Evolutionary conservation across 139 green algal genomes (phyloP).

Genomic region (Closterium sp.): DNA sequence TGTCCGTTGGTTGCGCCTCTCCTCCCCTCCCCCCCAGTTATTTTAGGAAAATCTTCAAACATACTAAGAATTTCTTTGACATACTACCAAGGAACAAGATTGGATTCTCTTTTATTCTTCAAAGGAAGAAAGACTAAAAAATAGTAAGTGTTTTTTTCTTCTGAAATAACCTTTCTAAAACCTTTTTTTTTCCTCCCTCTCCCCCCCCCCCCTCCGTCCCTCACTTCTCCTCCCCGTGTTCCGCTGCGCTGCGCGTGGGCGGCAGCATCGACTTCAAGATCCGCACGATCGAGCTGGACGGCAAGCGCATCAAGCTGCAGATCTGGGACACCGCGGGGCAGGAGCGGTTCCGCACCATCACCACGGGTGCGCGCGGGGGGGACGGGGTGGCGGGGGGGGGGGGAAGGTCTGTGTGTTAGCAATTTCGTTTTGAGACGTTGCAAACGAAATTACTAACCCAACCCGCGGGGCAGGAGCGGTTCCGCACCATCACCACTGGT

Average conservation of each 20-base stretch:
- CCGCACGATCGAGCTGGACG: slow-evolving; percentile 89
- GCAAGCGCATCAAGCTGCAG: slow-evolving; percentile 94
- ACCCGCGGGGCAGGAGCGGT: slow-evolving; percentile 95
- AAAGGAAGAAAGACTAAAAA: no score
- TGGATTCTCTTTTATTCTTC: no score
- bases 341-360: slow-evolving; percentile 97
- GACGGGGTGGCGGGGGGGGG: no score
- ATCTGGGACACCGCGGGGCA: slow-evolving; percentile 99
- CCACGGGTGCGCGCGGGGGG: no score
- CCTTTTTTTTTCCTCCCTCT: background rate
- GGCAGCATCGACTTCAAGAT: slow-evolving; percentile 95
- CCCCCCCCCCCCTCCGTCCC: no score
- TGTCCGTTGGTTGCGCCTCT: background rate
- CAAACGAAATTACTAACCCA: no score
- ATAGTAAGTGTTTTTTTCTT: no score
- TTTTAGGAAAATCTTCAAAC: no score
- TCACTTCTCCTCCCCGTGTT: background rate
- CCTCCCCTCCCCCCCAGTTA: background rate
- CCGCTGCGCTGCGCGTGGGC: background rate
- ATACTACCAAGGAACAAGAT: no score
- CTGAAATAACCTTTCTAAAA: background rate
- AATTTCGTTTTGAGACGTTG: no score
- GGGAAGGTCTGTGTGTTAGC: background rate
- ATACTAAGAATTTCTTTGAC: no score
- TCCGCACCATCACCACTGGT: slow-evolving; percentile 68